Evolutionary conservation across 2,329 filamentous ascomycete genomes (phyloP).

Genomic region (Calonectria hawksworthii): DNA sequence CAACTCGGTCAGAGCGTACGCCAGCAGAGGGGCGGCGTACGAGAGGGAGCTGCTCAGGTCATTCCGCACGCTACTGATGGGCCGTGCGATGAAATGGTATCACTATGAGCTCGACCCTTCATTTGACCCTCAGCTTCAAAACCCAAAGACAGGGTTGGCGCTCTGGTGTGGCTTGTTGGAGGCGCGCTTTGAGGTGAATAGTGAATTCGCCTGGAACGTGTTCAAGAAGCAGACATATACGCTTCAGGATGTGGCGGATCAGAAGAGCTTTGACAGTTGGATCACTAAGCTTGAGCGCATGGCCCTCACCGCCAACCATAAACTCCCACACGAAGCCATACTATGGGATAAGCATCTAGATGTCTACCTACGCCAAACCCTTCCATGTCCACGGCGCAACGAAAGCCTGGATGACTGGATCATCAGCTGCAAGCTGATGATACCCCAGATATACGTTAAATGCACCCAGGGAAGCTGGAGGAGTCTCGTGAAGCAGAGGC

Average conservation of each 20-base stretch:
- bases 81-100: slow-evolving; percentile 5
- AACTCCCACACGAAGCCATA: slow-evolving; percentile 5
- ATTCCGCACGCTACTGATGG: neutral
- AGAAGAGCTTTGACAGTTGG: slow-evolving; percentile 1
- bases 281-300: neutral
- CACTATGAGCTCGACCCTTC: slow-evolving; percentile 1
- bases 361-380: neutral
- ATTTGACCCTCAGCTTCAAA: neutral
- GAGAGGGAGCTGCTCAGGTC: neutral
- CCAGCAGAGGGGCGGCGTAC: neutral
- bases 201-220: neutral
- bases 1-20: neutral
- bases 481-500: neutral
- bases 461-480: slow-evolving; percentile 6
- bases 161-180: neutral
- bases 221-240: neutral
- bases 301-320: slow-evolving; percentile 5
- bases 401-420: slow-evolving; percentile 1
- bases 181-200: neutral
- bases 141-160: neutral
- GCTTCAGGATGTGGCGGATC: neutral
- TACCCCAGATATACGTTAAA: slow-evolving; percentile 2
- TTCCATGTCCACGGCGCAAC: slow-evolving; percentile 2
- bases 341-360: neutral
- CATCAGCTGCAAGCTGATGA: slow-evolving; percentile 2